These are phyloP conservation scores for Lachnellula willkommii DNA, from an alignment of 2,329 filamentous ascomycete species.

Conservation along the genomic window DNA sequence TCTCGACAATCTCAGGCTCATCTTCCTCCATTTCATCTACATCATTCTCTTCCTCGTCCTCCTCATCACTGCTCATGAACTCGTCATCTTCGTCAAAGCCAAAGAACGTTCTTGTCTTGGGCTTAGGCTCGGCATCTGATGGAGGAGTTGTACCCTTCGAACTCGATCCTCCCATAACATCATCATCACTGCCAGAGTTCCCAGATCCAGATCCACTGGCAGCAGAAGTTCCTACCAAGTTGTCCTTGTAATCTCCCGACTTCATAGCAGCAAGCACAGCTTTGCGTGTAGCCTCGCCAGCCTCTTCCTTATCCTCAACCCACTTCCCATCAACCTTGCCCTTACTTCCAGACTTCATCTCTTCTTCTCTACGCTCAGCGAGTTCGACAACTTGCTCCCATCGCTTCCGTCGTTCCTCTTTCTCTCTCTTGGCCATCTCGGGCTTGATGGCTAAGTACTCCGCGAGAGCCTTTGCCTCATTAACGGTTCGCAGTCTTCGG, in stretches of 20 bases:
- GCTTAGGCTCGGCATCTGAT: constrained; percentile 36
- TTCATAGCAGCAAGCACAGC: constrained; percentile 69
- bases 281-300: constrained; percentile 73
- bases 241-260: constrained; percentile 57
- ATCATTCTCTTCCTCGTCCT: constrained; percentile 33
- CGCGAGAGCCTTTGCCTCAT: constrained; percentile 89
- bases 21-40: constrained; percentile 20
- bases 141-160: constrained; percentile 44
- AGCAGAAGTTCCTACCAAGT: constrained; percentile 40
- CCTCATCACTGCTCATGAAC: constrained; percentile 64
- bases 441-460: constrained; percentile 95
- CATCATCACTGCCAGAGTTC: constrained; percentile 29
- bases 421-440: constrained; percentile 93
- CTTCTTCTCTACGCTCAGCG: constrained; percentile 76
- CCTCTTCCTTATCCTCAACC: constrained; percentile 92
- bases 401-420: constrained; percentile 73
- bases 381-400: constrained; percentile 87
- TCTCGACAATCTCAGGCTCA: constrained; percentile 21
- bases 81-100: constrained; percentile 78
- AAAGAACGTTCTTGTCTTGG: constrained; percentile 50
- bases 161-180: constrained; percentile 25
- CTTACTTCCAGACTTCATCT: constrained; percentile 68
- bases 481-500: constrained; percentile 81
- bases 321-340: constrained; percentile 80
- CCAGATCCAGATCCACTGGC: constrained; percentile 39